Evolutionary conservation across 768 basidiomycete species (phyloP).

Genomic region (Boletus vermiculosoides): DNA sequence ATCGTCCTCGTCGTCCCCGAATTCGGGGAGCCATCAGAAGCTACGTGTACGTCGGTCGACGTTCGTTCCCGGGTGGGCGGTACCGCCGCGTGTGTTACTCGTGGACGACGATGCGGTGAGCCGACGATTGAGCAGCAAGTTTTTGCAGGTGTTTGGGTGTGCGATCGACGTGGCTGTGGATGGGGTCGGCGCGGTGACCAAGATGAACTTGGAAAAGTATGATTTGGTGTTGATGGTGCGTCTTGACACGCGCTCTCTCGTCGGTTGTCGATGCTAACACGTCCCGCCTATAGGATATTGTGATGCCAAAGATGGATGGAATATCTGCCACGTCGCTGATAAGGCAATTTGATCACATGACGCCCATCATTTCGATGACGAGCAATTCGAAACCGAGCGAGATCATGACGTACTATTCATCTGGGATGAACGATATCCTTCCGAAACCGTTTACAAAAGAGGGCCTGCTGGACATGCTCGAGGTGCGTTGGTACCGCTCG

Average conservation of each 20-base stretch:
- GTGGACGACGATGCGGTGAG: slow-evolving; percentile 97
- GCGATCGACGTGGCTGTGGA: slow-evolving; percentile 93
- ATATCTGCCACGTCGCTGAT: slow-evolving; percentile 91
- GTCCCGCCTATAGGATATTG: slow-evolving; percentile 67
- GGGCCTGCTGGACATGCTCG: slow-evolving; percentile 87
- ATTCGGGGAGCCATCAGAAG: slow-evolving; percentile 35
- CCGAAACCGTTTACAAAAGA: slow-evolving; percentile 98
- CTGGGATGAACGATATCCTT: slow-evolving; percentile 94
- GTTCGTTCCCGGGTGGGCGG: slow-evolving; percentile 88
- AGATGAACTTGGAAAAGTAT: slow-evolving; percentile 96
- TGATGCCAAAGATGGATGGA: slow-evolving; percentile 89
- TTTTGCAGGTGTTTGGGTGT: slow-evolving; percentile 94
- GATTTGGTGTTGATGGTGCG: slow-evolving; percentile 93
- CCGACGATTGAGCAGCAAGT: slow-evolving; percentile 84
- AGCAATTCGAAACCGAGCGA: slow-evolving; percentile 91
- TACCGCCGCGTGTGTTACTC: slow-evolving; percentile 85
- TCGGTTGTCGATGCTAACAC: background rate
- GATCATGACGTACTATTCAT: slow-evolving; percentile 73
- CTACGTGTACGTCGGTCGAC: slow-evolving; percentile 72
- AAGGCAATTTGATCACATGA: slow-evolving; percentile 90
- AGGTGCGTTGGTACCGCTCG: slow-evolving; percentile 45
- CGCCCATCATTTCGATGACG: slow-evolving; percentile 99
- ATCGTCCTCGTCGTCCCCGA: slow-evolving; percentile 7
- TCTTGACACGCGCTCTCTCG: slow-evolving; percentile 4
- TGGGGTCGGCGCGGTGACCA: slow-evolving; percentile 87